phyloP scores from a whole-genome alignment of 2,329 filamentous ascomycete species.

The Trichoderma aggressivum region DNA sequence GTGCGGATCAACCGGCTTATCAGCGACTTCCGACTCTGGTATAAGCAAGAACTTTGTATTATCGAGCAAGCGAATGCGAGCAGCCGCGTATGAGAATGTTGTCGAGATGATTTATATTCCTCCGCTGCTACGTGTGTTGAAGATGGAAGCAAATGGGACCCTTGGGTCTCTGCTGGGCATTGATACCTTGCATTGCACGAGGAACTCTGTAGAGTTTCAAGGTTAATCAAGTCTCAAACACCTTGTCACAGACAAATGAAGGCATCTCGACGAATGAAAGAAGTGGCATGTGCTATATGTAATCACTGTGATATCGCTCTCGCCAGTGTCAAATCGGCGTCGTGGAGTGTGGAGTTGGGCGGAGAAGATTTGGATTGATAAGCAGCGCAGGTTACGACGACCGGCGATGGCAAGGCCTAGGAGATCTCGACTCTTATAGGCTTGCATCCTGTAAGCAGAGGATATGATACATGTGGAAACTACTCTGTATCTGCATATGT shows the following conservation, averaged over 20 bases:
- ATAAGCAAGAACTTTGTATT: neutral
- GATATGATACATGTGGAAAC: neutral
- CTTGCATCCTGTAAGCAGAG: neutral
- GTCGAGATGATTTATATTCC: neutral
- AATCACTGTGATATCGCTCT: no score
- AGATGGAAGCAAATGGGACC: neutral
- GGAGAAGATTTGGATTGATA: neutral
- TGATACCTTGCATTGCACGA: neutral
- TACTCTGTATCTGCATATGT: neutral
- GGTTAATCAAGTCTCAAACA: neutral
- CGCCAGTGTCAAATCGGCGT: neutral
- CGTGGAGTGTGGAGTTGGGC: neutral
- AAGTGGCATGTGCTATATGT: no score
- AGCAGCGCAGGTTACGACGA: neutral
- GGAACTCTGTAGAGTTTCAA: neutral
- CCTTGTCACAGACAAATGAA: neutral
- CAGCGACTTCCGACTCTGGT: neutral
- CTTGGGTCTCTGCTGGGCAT: neutral
- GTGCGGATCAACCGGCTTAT: constrained; percentile 5
- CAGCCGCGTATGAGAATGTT: neutral
- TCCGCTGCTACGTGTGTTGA: neutral
- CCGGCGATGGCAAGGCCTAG: neutral
- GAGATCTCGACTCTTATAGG: neutral
- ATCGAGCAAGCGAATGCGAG: neutral
- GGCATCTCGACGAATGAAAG: no score